phyloP scores from a whole-genome alignment of 306 rosid genomes.

The Adenanthera pavonina region DNA sequence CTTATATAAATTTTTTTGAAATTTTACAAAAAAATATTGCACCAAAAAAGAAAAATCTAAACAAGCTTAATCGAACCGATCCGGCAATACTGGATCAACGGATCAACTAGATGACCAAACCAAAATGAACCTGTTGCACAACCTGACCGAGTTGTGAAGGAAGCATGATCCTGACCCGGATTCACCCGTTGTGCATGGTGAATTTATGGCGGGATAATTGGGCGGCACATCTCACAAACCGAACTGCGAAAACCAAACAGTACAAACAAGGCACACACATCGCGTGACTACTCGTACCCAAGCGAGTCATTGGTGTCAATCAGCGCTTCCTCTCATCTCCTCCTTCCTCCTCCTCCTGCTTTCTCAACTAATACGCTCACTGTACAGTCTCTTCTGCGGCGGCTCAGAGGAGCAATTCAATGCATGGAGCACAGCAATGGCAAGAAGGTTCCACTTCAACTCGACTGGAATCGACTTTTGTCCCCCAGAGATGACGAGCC shows the following conservation, averaged over 20 bases:
- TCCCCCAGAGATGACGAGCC: neutral
- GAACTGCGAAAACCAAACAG: no score
- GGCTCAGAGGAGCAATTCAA: neutral
- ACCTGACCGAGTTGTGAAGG: no score
- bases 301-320: neutral
- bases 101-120: no score
- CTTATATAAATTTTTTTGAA: no score
- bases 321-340: neutral
- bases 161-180: no score
- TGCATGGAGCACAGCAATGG: neutral
- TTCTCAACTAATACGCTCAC: no score
- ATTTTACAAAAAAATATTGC: no score
- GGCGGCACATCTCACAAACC: neutral
- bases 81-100: no score
- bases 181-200: no score
- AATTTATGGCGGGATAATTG: neutral
- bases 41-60: no score
- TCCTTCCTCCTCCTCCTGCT: neutral
- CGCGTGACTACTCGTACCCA: neutral
- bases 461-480: constrained; percentile 14
- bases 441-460: neutral
- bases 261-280: neutral
- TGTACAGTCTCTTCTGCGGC: neutral
- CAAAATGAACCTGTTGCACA: no score
- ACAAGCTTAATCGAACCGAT: no score